Base-by-base conservation (phyloP, 345 rosid species). In the Syzygium aqueum region DNA sequence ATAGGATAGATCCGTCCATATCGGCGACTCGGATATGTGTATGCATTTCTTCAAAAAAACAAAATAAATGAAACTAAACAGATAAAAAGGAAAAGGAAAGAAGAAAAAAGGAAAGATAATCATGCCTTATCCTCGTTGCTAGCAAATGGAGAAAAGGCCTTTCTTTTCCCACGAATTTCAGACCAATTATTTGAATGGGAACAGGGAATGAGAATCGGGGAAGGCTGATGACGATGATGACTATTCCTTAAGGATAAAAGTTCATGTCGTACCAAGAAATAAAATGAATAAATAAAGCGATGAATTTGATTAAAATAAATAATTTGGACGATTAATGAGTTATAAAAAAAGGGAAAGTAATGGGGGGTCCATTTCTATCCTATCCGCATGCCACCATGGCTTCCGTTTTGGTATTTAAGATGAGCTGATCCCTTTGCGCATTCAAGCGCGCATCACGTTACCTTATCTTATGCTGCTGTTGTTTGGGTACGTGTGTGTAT, bases 71-170 rank as follows among this genome's bases (percentile, higher is more conserved):
- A 43, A 59, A 59, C 27, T 25, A 23, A 23, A 21, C 2, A 21
- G 11, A 23, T 19, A 23, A 4, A 4, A 57, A 23, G 25, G 5
- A 51, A 51, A 50, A 11, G 12, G 51, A 50, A 50, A 15, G 5
- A 52, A 51, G 14, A 51, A 27, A n/a, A 63, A 7, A 3, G 16
- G 4, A 30, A 8, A 65, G 46, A 73, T 73, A 33, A 28, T 85
- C 83, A 17, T 12, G 85, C 87, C 94, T 94, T 93, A 94, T 94
- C 95, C 88, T 85, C 88, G 86, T 87, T 86, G 91, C 89, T 89
- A 53, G 87, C 85, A 86, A 86, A 59, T 87, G 93, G 87, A 82
- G 89, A 53, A 5, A 84, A 17, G 63, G 27, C 28, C 3, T 11
- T 25, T 2, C 65, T 59, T 27, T 28, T 5, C 8, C 22, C 22